phyloP scores from a whole-genome alignment of 169 alveolate species.

The Plasmodium sp. region DNA sequence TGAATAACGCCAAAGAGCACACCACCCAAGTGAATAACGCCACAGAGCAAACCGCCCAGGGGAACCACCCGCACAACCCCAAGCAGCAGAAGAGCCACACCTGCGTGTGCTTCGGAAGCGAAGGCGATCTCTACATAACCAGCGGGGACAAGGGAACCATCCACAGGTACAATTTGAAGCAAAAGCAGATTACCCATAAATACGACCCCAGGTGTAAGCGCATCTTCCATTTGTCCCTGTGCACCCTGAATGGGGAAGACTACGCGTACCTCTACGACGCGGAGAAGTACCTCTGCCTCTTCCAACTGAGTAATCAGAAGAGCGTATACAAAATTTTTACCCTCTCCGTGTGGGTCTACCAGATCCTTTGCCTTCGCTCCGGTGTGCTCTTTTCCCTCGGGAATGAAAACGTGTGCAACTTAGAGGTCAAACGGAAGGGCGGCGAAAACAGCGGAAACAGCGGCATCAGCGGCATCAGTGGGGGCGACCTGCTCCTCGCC shows the following conservation, averaged over 20 bases:
- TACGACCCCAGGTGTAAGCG: slow-evolving; percentile 31
- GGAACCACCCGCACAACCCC: background rate
- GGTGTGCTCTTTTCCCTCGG: slow-evolving; percentile 48
- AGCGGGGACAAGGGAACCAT: slow-evolving; percentile 14
- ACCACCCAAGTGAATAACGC: background rate
- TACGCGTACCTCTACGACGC: slow-evolving; percentile 53
- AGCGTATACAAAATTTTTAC: slow-evolving; percentile 47
- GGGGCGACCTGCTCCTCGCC: background rate
- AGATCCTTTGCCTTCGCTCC: slow-evolving; percentile 15
- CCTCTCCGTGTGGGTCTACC: slow-evolving; percentile 41
- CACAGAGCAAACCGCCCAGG: background rate
- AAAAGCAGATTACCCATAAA: background rate
- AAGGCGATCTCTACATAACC: slow-evolving; percentile 25
- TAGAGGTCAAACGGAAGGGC: background rate
- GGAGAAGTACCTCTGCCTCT: slow-evolving; percentile 45
- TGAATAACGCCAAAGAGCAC: too few species aligned
- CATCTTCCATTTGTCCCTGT: slow-evolving; percentile 18
- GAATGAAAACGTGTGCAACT: slow-evolving; percentile 39
- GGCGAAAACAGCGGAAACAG: background rate
- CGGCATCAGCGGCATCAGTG: background rate
- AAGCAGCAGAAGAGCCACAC: slow-evolving; percentile 11
- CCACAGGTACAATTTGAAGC: slow-evolving; percentile 20
- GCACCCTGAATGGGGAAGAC: slow-evolving; percentile 10
- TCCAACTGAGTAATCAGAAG: background rate
- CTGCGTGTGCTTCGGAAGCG: slow-evolving; percentile 20